A percentile compares a stretch with the other conserved stretches of the same genome.
Evolutionary conservation across 208 protist species (phyloP).

Genomic region (Trypanosomatidae sp.): DNA sequence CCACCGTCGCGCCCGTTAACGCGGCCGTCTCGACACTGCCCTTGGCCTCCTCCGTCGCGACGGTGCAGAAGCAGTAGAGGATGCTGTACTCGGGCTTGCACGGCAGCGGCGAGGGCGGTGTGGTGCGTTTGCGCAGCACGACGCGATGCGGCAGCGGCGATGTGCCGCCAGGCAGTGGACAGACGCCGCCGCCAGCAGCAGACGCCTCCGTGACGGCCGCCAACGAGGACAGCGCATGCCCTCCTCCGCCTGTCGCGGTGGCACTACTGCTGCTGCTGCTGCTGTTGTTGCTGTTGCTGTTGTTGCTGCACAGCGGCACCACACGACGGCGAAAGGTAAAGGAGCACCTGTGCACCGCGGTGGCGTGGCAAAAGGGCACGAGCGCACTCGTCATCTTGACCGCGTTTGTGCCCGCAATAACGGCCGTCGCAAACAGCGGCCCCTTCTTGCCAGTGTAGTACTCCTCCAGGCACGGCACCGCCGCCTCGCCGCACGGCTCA

Average conservation of each 20-base stretch:
- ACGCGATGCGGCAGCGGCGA: constrained; percentile 67
- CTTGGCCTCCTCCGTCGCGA: constrained; percentile 65
- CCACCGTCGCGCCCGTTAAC: constrained; percentile 84
- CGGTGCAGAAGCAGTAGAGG: constrained; percentile 82
- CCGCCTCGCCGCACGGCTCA: not conserved
- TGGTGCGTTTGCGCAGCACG: constrained; percentile 42
- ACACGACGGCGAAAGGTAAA: constrained; percentile 73
- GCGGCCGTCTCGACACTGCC: constrained; percentile 96
- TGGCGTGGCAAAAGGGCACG: constrained; percentile 93
- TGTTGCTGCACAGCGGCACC: constrained; percentile 10
- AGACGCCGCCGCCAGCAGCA: too few species aligned
- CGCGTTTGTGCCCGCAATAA: constrained; percentile 88
- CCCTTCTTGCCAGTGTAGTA: constrained; percentile 80
- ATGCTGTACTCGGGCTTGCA: constrained; percentile 42
- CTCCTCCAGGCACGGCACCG: constrained; percentile 56
- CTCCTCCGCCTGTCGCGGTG: too few species aligned
- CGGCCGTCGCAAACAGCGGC: constrained; percentile 74
- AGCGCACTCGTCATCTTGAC: constrained; percentile 87
- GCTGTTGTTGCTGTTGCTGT: too few species aligned
- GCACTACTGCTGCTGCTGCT: too few species aligned
- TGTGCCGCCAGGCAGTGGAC: too few species aligned
- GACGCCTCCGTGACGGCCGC: too few species aligned
- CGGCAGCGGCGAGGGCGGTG: constrained; percentile 13
- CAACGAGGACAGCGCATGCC: too few species aligned
- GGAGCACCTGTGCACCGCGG: constrained; percentile 81